These are phyloP conservation scores for Boeremia exigua DNA, from an alignment of 2,329 filamentous ascomycete species.

Conservation along the genomic window DNA sequence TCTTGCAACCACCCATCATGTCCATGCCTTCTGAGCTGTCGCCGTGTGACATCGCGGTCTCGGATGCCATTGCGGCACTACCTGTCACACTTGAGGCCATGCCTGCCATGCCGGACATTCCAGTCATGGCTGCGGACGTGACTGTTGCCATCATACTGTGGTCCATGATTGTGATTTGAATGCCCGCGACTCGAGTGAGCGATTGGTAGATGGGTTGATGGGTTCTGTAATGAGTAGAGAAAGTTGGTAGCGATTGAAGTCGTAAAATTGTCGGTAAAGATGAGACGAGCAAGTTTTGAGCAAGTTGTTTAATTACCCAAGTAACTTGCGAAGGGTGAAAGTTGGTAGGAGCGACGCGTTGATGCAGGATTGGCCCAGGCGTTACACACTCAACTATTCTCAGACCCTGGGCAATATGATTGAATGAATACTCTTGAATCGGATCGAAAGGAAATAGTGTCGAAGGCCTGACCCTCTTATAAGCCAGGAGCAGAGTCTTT, in stretches of 20 bases:
- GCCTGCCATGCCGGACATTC: conserved; percentile 14
- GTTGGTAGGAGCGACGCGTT: conserved; percentile 11
- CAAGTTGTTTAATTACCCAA: conserved; percentile 12
- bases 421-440: neutral
- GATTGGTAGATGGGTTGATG: neutral
- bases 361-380: neutral
- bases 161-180: conserved; percentile 13
- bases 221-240: neutral
- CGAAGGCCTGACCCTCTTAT: neutral
- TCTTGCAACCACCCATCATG: conserved; percentile 41
- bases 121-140: conserved; percentile 22
- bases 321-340: neutral
- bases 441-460: neutral
- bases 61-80: conserved; percentile 28
- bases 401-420: neutral
- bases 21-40: conserved; percentile 20
- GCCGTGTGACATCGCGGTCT: conserved; percentile 25
- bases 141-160: conserved; percentile 11
- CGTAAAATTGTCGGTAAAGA: neutral
- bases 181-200: neutral
- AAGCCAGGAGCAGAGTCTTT: neutral
- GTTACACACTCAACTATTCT: neutral
- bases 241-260: neutral
- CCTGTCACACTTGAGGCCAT: conserved; percentile 27
- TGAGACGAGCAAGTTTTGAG: conserved; percentile 21